phyloP scores from a whole-genome alignment of 202 grass and related monocot species.

The Alloteropsis angusta region DNA sequence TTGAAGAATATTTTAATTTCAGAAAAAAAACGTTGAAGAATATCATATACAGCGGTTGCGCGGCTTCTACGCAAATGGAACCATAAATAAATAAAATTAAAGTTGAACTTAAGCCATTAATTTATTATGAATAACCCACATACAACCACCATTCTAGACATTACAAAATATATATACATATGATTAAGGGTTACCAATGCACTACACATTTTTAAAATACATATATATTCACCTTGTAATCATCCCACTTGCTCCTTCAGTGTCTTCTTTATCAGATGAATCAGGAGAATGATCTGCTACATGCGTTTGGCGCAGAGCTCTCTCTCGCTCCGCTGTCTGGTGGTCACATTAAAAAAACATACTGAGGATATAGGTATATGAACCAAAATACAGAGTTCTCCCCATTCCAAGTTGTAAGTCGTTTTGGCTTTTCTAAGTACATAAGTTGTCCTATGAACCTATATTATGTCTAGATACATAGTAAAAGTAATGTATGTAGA shows the following conservation, averaged over 20 bases:
- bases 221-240: constrained; percentile 44
- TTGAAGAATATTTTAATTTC: not conserved
- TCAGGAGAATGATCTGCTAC: constrained; percentile 35
- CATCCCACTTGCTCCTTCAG: constrained; percentile 15
- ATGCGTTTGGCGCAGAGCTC: constrained; percentile 30
- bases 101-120: constrained; percentile 1
- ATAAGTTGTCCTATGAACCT: too few species aligned
- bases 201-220: not conserved
- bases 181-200: not conserved
- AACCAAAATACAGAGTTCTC: not conserved
- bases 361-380: not conserved
- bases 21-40: too few species aligned
- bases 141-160: not conserved
- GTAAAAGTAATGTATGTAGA: too few species aligned
- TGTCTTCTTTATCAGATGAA: constrained; percentile 40
- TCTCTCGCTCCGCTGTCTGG: constrained; percentile 51
- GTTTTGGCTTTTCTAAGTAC: too few species aligned
- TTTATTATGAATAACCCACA: not conserved
- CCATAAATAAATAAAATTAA: not conserved
- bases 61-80: constrained; percentile 4
- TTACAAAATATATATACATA: not conserved
- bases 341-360: constrained; percentile 9
- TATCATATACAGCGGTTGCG: not conserved
- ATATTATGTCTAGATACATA: too few species aligned
- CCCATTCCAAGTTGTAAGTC: too few species aligned